Conservation (phyloP, 306 rosid species). For the Vicia faba region DNA sequence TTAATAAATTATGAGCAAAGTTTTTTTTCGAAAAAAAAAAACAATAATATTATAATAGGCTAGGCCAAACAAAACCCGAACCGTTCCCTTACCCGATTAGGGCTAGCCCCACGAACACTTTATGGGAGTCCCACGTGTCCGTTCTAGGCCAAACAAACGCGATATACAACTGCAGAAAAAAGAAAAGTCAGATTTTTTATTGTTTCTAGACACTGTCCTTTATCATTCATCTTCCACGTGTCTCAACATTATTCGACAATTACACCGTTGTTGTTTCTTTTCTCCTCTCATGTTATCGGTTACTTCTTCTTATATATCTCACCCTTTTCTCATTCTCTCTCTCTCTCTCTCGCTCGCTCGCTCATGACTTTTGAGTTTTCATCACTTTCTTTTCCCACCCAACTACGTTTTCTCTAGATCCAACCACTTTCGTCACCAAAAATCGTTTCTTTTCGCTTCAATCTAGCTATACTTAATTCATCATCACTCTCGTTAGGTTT, state of each 20-base stretch:
- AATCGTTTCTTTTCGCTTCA: neutral
- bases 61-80: too few relatives aligned
- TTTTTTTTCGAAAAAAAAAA: too few relatives aligned
- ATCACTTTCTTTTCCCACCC: constrained; percentile 32
- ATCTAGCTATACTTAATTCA: neutral
- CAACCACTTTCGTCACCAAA: constrained; percentile 23
- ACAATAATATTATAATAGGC: too few relatives aligned
- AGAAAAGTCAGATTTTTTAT: constrained; percentile 33
- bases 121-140: constrained; percentile 35
- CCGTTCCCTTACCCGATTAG: too few relatives aligned
- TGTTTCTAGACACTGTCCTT: constrained; percentile 19
- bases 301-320: constrained; percentile 12
- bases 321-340: neutral
- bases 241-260: constrained; percentile 22
- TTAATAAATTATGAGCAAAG: too few relatives aligned
- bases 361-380: constrained; percentile 17
- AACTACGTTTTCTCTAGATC: constrained; percentile 42
- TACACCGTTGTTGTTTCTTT: constrained; percentile 10
- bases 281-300: constrained; percentile 35
- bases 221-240: constrained; percentile 34
- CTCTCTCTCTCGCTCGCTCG: neutral
- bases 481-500: neutral
- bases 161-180: constrained; percentile 23
- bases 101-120: neutral
- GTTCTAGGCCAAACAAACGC: neutral